Base-by-base conservation (phyloP, 1,139 yeast genomes). In the Wickerhamiella pararugosa region DNA sequence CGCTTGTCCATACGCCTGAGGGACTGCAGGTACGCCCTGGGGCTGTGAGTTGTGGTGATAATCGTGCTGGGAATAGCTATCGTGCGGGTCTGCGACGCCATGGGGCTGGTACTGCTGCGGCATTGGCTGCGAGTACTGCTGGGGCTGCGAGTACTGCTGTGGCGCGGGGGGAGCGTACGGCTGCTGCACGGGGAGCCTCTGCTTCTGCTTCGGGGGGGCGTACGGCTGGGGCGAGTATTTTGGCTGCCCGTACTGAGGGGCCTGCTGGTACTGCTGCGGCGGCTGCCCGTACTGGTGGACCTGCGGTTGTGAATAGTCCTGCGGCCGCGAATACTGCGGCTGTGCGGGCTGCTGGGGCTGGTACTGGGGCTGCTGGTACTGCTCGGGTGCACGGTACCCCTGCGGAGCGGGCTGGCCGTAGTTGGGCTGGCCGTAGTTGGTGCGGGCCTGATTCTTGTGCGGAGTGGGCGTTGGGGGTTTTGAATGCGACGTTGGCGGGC, bases 251-350 rank as follows among this genome's bases (percentile, higher is more conserved):
- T 31, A 29, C 7, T 8, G 28, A 2, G 26, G 41, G 27, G 26
- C 25, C 25, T 10, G 37, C n/a, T 27, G 30, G 33, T 28, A 33
- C 28, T 10, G 30, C 10, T 11, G 29, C 9, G 25, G 39, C 10
- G 35, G 40, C 29, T 33, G 43, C 15, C 26, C 11, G n/a, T 41
- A 39, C 5, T 29, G 29, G 32, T 31, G 43, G n/a, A 8, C 38
- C 36, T 25, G 41, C 6, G 8, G 9, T 26, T 36, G 44, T 10
- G 37, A 30, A 28, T 21, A 31, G 25, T 36, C 32, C 33, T 37
- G 42, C 34, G 31, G 31, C 25, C 11, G 36, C 29, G n/a, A 32
- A 9, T 5, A 6, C 39, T 29, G 27, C 29, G 26, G 34, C 38
- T 21, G 34, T 26, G 33, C 30, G 8, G 25, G 39, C 35, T 25